Percentiles rank a stretch among this genome's conserved stretches.
Evolutionary conservation across 2,329 filamentous ascomycete genomes (phyloP).

Genomic region (Pyrenophora tritici-repentis): DNA sequence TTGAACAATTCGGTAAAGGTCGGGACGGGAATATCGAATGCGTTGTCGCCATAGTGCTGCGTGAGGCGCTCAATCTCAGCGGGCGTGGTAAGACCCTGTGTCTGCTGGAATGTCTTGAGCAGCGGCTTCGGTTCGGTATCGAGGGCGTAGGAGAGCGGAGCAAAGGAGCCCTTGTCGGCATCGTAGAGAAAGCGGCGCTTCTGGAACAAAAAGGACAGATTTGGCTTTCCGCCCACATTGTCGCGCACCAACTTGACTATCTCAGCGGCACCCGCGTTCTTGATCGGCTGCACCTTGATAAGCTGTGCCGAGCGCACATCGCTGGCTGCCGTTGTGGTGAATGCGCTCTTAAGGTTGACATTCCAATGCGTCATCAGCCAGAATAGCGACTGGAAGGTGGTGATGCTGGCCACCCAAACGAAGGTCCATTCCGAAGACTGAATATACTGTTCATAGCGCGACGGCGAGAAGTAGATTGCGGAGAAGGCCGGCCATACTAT

Average conservation of each 20-base stretch:
- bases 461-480: conserved; percentile 79
- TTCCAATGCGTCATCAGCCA: conserved; percentile 99
- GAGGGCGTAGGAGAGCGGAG: conserved; percentile 80
- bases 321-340: conserved; percentile 75
- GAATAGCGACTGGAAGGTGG: conserved; percentile 83
- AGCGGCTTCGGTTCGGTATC: conserved; percentile 83
- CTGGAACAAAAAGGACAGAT: conserved; percentile 91
- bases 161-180: conserved; percentile 72
- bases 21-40: conserved; percentile 96
- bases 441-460: conserved; percentile 89
- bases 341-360: conserved; percentile 79
- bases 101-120: conserved; percentile 78
- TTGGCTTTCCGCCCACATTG: conserved; percentile 74
- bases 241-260: conserved; percentile 83
- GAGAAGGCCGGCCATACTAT: conserved; percentile 93
- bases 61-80: conserved; percentile 79
- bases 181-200: conserved; percentile 95
- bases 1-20: conserved; percentile 95
- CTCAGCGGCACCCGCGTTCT: conserved; percentile 86
- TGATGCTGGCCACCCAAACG: conserved; percentile 86
- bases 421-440: conserved; percentile 97
- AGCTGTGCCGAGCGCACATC: conserved; percentile 75
- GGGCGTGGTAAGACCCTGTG: conserved; percentile 72
- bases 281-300: conserved; percentile 90
- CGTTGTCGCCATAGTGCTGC: conserved; percentile 94